These are phyloP conservation scores for Phialocephala sp. DNA, from an alignment of 2,329 filamentous ascomycete genomes.

Conservation along the genomic window DNA sequence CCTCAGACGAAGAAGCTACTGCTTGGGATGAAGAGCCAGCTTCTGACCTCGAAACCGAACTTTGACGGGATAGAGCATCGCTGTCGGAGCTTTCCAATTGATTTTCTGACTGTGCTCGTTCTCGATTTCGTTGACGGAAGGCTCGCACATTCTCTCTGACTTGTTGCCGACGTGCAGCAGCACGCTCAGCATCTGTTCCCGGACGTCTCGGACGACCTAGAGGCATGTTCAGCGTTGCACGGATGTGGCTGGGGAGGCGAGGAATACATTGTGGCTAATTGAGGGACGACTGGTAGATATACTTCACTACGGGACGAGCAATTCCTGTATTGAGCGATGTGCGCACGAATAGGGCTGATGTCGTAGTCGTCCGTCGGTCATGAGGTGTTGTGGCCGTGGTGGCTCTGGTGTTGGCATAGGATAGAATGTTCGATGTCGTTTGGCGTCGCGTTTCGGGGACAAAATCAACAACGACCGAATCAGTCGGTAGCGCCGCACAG, in stretches of 20 bases:
- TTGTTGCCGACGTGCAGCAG: conserved; percentile 25
- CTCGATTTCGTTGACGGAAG: conserved; percentile 23
- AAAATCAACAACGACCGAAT: not conserved
- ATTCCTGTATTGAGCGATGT: not conserved
- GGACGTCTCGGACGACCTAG: conserved; percentile 20
- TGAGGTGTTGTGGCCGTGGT: not conserved
- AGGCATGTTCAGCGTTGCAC: conserved; percentile 8
- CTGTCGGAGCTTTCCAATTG: conserved; percentile 3
- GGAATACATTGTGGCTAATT: conserved; percentile 8
- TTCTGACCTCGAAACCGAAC: conserved; percentile 9
- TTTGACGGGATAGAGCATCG: not conserved
- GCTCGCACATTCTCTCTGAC: conserved; percentile 30
- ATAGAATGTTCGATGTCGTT: not conserved
- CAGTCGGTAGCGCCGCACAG: not conserved
- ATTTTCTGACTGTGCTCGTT: conserved; percentile 19
- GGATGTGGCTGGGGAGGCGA: not conserved
- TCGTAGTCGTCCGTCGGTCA: not conserved
- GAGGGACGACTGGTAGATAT: not conserved
- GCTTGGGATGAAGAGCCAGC: conserved; percentile 7
- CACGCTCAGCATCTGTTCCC: conserved; percentile 25
- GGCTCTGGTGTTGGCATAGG: not conserved
- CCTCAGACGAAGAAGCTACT: not conserved
- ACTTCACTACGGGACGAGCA: not conserved
- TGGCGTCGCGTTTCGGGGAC: not conserved
- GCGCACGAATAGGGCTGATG: not conserved